phyloP scores from a whole-genome alignment of 2,329 filamentous ascomycete species.

The Pestalotiopsis sp. region DNA sequence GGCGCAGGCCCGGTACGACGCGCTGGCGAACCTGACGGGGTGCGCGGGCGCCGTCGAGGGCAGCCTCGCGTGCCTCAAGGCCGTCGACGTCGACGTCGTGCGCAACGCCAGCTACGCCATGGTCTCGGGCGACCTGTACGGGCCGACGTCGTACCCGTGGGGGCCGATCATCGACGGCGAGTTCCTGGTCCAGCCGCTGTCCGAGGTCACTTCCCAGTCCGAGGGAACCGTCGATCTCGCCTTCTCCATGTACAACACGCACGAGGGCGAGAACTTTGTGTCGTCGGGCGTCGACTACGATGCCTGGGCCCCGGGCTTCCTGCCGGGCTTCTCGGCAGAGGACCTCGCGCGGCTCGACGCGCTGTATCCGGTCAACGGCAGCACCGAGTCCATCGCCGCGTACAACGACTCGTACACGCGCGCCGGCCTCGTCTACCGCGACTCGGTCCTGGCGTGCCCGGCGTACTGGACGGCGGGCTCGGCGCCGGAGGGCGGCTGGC shows the following conservation, averaged over 20 bases:
- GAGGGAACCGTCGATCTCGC: slow-evolving; percentile 37
- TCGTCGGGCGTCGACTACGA: slow-evolving; percentile 52
- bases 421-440: slow-evolving; percentile 60
- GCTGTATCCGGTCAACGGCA: slow-evolving; percentile 51
- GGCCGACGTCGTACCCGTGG: slow-evolving; percentile 61
- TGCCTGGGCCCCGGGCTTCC: slow-evolving; percentile 54
- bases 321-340: slow-evolving; percentile 47
- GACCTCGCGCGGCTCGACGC: slow-evolving; percentile 43
- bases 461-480: slow-evolving; percentile 57
- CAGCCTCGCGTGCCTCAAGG: slow-evolving; percentile 59
- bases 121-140: slow-evolving; percentile 52
- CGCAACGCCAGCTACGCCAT: slow-evolving; percentile 55
- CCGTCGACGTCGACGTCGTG: slow-evolving; percentile 53
- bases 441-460: slow-evolving; percentile 62
- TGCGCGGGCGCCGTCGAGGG: slow-evolving; percentile 42
- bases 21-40: slow-evolving; percentile 47
- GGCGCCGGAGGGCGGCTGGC: slow-evolving; percentile 48
- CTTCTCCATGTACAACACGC: slow-evolving; percentile 63
- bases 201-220: slow-evolving; percentile 41
- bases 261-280: slow-evolving; percentile 66
- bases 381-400: slow-evolving; percentile 45
- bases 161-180: slow-evolving; percentile 60
- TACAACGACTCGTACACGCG: slow-evolving; percentile 56
- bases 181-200: slow-evolving; percentile 54
- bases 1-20: slow-evolving; percentile 53